Evolutionary conservation across 139 green algal species (phyloP).

Genomic region (Yamagishiella unicocca): DNA sequence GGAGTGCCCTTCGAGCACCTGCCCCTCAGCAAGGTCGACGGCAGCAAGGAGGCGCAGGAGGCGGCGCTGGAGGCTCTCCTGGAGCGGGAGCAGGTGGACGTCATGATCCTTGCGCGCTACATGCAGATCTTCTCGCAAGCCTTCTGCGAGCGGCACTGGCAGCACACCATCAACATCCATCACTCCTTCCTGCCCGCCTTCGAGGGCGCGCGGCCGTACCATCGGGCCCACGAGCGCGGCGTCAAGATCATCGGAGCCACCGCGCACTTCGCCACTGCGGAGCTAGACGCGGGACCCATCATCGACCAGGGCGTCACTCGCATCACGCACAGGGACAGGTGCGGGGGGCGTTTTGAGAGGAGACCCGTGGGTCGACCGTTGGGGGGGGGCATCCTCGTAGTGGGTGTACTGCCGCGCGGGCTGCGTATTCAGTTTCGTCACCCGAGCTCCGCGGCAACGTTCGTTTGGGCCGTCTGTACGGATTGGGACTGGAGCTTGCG

Average conservation of each 20-base stretch:
- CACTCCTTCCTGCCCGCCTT: slow-evolving; percentile 90
- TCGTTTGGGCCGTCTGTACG: no score
- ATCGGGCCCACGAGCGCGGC: slow-evolving; percentile 75
- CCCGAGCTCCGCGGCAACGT: no score
- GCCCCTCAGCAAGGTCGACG: slow-evolving; percentile 50
- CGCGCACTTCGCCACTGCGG: slow-evolving; percentile 82
- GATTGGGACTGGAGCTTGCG: neutral
- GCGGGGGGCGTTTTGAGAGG: no score
- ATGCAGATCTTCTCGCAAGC: slow-evolving; percentile 80
- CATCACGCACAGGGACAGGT: slow-evolving; percentile 80
- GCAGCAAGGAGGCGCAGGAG: slow-evolving; percentile 69
- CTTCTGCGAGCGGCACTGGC: slow-evolving; percentile 75
- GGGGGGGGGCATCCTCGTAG: no score
- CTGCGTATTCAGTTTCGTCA: no score
- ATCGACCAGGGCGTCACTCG: slow-evolving; percentile 82
- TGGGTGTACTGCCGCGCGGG: no score
- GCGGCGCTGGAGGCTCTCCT: slow-evolving; percentile 67
- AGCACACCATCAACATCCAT: slow-evolving; percentile 91
- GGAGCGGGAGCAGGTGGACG: slow-evolving; percentile 69
- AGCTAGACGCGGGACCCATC: slow-evolving; percentile 66
- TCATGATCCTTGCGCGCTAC: slow-evolving; percentile 58
- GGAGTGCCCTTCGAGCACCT: slow-evolving; percentile 76
- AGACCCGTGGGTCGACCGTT: no score
- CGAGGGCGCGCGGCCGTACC: slow-evolving; percentile 76
- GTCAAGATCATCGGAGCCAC: slow-evolving; percentile 91